Evolutionary conservation across 2,329 filamentous ascomycete species (phyloP).

Genomic region (Juglanconis sp.): DNA sequence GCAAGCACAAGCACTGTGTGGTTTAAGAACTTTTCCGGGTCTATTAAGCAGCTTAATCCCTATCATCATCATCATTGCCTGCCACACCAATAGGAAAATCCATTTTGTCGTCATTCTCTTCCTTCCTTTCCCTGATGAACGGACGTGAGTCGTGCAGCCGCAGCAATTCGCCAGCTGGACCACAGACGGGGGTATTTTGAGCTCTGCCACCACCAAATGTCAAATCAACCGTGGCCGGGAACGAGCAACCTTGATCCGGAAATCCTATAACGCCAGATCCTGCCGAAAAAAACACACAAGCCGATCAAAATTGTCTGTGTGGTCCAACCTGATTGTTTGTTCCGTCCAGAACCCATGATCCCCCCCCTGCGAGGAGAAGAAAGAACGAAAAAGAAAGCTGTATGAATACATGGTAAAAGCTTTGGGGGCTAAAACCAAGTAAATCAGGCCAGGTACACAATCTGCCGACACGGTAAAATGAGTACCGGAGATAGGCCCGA

Average conservation of each 20-base stretch:
- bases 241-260: slow-evolving; percentile 15
- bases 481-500: slow-evolving; percentile 3
- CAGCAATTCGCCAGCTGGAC: slow-evolving; percentile 7
- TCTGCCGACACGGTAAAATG: background rate
- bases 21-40: slow-evolving; percentile 18
- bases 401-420: slow-evolving; percentile 17
- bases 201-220: slow-evolving; percentile 15
- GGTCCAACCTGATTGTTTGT: slow-evolving; percentile 9
- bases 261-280: slow-evolving; percentile 17
- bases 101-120: slow-evolving; percentile 26
- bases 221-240: slow-evolving; percentile 11
- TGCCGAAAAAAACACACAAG: slow-evolving; percentile 13
- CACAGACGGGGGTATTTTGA: slow-evolving; percentile 20
- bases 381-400: slow-evolving; percentile 7
- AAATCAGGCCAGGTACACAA: slow-evolving; percentile 5
- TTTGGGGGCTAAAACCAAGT: slow-evolving; percentile 12
- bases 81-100: slow-evolving; percentile 7
- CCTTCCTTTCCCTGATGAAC: slow-evolving; percentile 10
- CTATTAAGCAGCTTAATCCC: slow-evolving; percentile 13
- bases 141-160: slow-evolving; percentile 17
- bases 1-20: background rate
- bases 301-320: background rate
- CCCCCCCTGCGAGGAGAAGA: background rate
- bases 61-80: slow-evolving; percentile 7
- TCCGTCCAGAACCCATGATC: background rate